These are phyloP conservation scores for Fusarium fujikuroi DNA, from an alignment of 2,329 filamentous ascomycete species.

Conservation along the genomic window DNA sequence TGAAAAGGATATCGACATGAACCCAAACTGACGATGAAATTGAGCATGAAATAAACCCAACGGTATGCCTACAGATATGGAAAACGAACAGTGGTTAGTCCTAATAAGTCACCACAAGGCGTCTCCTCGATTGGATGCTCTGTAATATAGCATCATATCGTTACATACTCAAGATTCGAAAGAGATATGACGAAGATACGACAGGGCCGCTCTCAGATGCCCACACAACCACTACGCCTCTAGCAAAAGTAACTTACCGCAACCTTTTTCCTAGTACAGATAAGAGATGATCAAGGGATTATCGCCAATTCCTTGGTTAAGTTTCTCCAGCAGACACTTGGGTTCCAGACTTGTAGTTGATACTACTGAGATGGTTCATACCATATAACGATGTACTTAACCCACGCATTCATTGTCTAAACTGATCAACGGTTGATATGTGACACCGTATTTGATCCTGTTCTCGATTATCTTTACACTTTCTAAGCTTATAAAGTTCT, in stretches of 20 bases:
- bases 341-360: not conserved
- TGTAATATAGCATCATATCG: conserved; percentile 15
- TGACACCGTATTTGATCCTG: not conserved
- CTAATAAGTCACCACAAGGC: not conserved
- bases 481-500: conserved; percentile 24
- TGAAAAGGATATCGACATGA: not conserved
- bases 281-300: conserved; percentile 15
- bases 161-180: conserved; percentile 5
- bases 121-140: not conserved
- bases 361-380: not conserved
- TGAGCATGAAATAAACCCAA: not conserved
- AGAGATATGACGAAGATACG: conserved; percentile 31
- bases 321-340: not conserved
- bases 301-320: conserved; percentile 4
- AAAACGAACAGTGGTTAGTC: not conserved
- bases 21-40: not conserved
- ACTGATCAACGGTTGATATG: not conserved
- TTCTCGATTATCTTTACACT: not conserved
- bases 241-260: conserved; percentile 11
- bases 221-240: conserved; percentile 33
- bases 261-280: conserved; percentile 6
- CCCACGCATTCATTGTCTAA: not conserved
- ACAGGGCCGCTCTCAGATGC: conserved; percentile 15
- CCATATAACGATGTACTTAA: not conserved
- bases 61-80: not conserved